Evolutionary conservation across 2,329 filamentous ascomycete species (phyloP), one percentile per base, ranked within the genome.

Genomic region (Paecilomyces fulvus): DNA sequence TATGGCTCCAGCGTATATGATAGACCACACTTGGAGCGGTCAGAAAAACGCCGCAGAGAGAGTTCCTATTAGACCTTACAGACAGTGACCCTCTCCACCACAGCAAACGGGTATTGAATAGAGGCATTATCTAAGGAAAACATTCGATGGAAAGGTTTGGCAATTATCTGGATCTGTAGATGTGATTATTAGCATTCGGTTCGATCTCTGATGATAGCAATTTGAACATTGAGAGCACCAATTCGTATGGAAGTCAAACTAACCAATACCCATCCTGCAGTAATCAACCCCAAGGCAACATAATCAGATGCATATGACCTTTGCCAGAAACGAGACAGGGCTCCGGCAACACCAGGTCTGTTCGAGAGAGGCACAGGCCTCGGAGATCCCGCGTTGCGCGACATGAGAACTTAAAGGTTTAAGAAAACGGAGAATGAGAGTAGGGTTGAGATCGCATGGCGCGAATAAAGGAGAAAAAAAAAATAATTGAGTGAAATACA

Each of bases 121-220:
- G 84, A 79, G 23, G 89, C 81, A 70, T 97, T 90, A 69, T 91
- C 88, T 60, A 97, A 82, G 61, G 84, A 88, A 76, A 99, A 97
- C 84, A 96, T 88, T 74, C 90, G 90, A 71, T 97, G 91, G 70
- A 97, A 97, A 0, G 94, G 94, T 59, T 87, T 85, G 64, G 89
- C 81, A 62, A 88, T 79, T 64, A 88, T 76, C 72, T 84, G 79
- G 49, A 90, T 79, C 81, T 89, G 67, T 8, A 62, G 49, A 31
- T 28, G 9, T 3, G 14, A 30, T 23, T 1, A 50, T 58, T 30
- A 62, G 51, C 5, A 56, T 30, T 31, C 21, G 21, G 30, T 7
- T 17, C 11, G 33, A 28, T 23, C 11, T 20, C 37, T 21, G 4
- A 11, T 50, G 7, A 7, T 46, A 30, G 23, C 51, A 56, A 49